Conservation (phyloP, 208 protist species). For the Trypanosoma scelopori region DNA sequence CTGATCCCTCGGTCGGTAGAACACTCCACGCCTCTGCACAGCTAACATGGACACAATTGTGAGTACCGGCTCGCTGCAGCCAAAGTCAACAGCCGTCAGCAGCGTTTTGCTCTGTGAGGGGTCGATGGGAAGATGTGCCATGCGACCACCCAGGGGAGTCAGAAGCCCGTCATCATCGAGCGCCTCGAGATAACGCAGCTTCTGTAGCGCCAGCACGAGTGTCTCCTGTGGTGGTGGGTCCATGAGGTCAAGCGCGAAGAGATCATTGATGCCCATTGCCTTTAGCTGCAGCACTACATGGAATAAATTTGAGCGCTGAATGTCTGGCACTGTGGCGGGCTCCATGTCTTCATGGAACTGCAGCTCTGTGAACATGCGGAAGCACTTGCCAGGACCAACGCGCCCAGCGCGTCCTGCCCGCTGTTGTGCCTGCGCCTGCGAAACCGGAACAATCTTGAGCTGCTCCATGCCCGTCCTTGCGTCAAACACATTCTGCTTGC, state of each 20-base stretch:
- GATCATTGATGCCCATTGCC: conserved; percentile 97
- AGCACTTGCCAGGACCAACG: conserved; percentile 97
- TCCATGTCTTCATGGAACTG: conserved; percentile 97
- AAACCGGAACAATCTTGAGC: conserved; percentile 96
- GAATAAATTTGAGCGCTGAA: conserved; percentile 98
- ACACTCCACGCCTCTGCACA: conserved; percentile 90
- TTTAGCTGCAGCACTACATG: conserved; percentile 98
- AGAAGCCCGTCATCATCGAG: conserved; percentile 98
- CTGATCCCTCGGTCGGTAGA: conserved; percentile 90
- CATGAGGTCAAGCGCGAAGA: conserved; percentile 97
- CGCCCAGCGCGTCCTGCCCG: conserved; percentile 95
- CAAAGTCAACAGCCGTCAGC: conserved; percentile 95
- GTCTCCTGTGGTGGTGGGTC: conserved; percentile 95
- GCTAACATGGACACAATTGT: conserved; percentile 98
- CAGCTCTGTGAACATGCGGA: conserved; percentile 96
- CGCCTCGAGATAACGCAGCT: conserved; percentile 96
- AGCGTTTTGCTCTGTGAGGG: conserved; percentile 98
- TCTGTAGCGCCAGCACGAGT: conserved; percentile 95
- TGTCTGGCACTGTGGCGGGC: conserved; percentile 95
- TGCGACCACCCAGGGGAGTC: conserved; percentile 96
- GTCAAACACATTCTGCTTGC: conserved; percentile 98
- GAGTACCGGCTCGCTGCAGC: conserved; percentile 97
- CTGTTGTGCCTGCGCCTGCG: conserved; percentile 97
- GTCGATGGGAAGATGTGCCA: conserved; percentile 99
- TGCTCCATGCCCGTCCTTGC: conserved; percentile 96